A percentile compares a stretch with the other conserved stretches of the same genome.
Evolutionary conservation across 495 filamentous ascomycete genomes (phyloP).

Genomic region (Neurospora sp.): DNA sequence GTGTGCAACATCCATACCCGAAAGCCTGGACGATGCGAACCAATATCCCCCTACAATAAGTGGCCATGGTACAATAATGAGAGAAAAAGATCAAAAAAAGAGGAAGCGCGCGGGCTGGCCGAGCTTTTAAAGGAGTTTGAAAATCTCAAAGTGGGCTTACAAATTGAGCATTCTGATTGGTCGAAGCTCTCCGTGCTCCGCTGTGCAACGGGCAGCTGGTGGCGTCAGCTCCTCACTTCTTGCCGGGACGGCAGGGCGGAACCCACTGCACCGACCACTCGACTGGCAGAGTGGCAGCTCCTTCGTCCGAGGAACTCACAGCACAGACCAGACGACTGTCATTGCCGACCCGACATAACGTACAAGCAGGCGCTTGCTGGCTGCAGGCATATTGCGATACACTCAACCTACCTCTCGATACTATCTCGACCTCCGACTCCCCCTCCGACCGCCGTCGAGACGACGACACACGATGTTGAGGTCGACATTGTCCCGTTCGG

Average conservation of each 20-base stretch:
- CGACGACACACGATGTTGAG: conserved; percentile 64
- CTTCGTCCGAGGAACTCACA: background rate
- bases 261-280: background rate
- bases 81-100: conserved; percentile 28
- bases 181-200: background rate
- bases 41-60: conserved; percentile 76
- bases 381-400: background rate
- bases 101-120: conserved; percentile 4
- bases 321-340: background rate
- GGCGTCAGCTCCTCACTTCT: background rate
- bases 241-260: background rate
- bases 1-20: background rate
- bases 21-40: conserved; percentile 15
- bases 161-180: conserved; percentile 19
- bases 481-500: conserved; percentile 76
- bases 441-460: conserved; percentile 35
- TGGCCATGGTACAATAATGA: conserved; percentile 55
- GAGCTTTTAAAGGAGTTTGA: conserved; percentile 10
- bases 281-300: background rate
- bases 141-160: conserved; percentile 9
- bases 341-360: background rate
- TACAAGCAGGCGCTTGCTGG: background rate
- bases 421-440: conserved; percentile 17
- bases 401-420: background rate
- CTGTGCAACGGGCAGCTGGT: background rate